Base-by-base conservation (phyloP, 306 rosid species). In the Rosa lucieae region DNA sequence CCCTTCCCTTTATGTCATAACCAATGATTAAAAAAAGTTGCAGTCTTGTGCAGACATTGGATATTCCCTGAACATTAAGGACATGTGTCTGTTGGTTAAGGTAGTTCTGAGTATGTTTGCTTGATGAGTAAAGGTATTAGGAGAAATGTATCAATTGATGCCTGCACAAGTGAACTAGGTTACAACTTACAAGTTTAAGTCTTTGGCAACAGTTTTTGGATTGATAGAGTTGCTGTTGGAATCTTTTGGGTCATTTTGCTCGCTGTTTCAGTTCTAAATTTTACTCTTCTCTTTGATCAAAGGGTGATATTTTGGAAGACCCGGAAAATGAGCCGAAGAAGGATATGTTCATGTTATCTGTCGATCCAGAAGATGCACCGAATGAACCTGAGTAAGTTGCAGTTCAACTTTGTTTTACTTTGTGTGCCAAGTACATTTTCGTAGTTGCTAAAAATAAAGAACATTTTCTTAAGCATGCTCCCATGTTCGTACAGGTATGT, bases 231-330 rank as follows among this genome's bases (percentile, higher is more conserved):
- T 37, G 44, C 26, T 53, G 10, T 53, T 17, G n/a, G 61, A 53
- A 65, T 70, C 56, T 21, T 32, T 10, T 61, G 37, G 43, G 17
- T 13, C 18, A 13, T 71, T 26, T 3, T 47, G 6, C n/a, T n/a
- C n/a, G 23, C 23, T 10, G 20, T 42, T 59, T 61, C 17, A 3
- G 52, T 21, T 52, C 51, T 73, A 40, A 20, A 53, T 29, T n/a
- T 18, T 74, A 37, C 40, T 32, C 69, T 13, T 17, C 23, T 67
- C 26, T 67, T 84, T 62, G 79, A 61, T 75, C 1, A 53, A 75
- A 95, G 99, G 99, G 99, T 70, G 99, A 95, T 82, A 84, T 91
- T 79, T 81, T 95, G 91, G 99, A 95, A 86, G 98, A 95, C 81
- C 98, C 98, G 0, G 94, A 91, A 20, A 89, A 87, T 42, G 99